Evolutionary conservation across 495 filamentous ascomycete species (phyloP).

Genomic region (Hypoxylon crocopeplum): DNA sequence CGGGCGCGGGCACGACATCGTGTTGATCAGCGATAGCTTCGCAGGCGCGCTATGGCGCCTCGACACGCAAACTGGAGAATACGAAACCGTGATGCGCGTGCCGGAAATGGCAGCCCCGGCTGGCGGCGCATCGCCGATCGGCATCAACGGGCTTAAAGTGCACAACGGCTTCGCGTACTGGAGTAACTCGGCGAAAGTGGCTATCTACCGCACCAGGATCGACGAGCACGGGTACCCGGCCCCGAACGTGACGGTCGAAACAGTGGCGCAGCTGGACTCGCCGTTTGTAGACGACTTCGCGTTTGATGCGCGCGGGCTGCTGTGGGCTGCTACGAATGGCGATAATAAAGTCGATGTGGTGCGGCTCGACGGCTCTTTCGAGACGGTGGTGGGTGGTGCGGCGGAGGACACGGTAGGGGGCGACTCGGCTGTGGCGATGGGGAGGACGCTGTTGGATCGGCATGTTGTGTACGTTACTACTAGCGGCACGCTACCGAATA

Average conservation of each 20-base stretch:
- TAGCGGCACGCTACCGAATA: slow-evolving; percentile 18
- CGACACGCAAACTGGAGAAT: slow-evolving; percentile 32
- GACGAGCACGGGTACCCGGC: slow-evolving; percentile 37
- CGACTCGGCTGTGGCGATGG: slow-evolving; percentile 42
- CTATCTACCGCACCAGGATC: slow-evolving; percentile 43
- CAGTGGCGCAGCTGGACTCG: slow-evolving; percentile 24
- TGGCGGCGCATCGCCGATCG: slow-evolving; percentile 37
- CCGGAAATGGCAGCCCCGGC: slow-evolving; percentile 19
- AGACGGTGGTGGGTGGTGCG: slow-evolving; percentile 38
- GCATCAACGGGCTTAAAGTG: slow-evolving; percentile 53
- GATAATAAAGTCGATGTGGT: slow-evolving; percentile 40
- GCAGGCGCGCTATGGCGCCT: slow-evolving; percentile 46
- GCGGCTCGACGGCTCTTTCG: slow-evolving; percentile 23
- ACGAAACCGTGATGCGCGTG: slow-evolving; percentile 29
- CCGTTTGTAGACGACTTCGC: slow-evolving; percentile 48
- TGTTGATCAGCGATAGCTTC: slow-evolving; percentile 47
- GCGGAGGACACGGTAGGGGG: slow-evolving; percentile 31
- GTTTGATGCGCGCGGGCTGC: slow-evolving; percentile 33
- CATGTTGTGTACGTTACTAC: slow-evolving; percentile 32
- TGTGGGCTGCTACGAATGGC: slow-evolving; percentile 40
- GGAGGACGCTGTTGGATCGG: slow-evolving; percentile 28
- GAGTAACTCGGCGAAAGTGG: slow-evolving; percentile 48
- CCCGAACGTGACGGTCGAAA: slow-evolving; percentile 18
- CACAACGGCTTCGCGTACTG: slow-evolving; percentile 45
- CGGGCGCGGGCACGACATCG: slow-evolving; percentile 3